Conservation (phyloP, 192 early-diverging fungal species). For the Dissophora globulifera region DNA sequence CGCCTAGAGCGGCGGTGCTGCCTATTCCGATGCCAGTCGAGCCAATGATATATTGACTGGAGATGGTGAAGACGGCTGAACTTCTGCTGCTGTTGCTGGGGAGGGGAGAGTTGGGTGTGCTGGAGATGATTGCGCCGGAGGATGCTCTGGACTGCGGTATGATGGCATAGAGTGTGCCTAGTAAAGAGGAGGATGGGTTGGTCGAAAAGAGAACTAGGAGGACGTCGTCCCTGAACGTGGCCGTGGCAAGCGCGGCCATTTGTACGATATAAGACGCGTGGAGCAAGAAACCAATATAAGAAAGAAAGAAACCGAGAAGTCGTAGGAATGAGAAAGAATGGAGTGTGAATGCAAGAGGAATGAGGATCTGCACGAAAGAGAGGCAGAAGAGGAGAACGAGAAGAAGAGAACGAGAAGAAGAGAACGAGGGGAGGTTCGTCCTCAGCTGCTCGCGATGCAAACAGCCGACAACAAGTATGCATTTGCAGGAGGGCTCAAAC, state of each 20-base stretch:
- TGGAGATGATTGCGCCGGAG: background rate
- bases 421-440: no score
- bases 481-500: no score
- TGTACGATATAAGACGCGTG: background rate
- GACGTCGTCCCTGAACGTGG: constrained; percentile 5
- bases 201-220: constrained; percentile 17
- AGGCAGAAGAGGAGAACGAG: background rate
- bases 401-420: background rate
- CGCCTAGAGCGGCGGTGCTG: background rate
- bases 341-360: no score
- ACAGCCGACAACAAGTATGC: no score
- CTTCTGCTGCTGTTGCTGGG: background rate
- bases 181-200: background rate
- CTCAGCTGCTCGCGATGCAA: no score
- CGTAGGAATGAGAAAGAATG: no score
- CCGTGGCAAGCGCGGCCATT: background rate
- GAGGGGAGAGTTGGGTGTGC: background rate
- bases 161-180: constrained; percentile 9
- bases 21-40: background rate
- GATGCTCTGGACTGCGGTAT: background rate
- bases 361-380: background rate
- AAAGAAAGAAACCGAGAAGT: background rate
- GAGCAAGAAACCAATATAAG: background rate
- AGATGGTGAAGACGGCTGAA: background rate
- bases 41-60: background rate